Evolutionary conservation across 2,329 filamentous ascomycete species (phyloP), one percentile per base, ranked within the genome.

Genomic region (Chaetomiaceae sp.): DNA sequence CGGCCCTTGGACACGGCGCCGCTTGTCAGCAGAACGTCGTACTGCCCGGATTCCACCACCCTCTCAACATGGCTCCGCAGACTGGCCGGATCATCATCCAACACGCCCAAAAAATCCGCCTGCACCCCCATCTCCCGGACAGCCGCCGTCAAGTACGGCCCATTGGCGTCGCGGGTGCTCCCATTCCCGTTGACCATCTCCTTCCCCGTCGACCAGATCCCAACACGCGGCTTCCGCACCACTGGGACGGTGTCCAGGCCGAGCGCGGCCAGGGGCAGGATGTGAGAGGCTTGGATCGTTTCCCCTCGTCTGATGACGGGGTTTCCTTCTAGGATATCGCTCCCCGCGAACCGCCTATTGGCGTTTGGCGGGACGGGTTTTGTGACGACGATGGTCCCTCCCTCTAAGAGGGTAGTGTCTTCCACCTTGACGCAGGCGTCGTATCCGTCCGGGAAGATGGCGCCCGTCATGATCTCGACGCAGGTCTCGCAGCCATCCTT

Each of bases 401-500:
- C 38, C 15, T 36, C 27, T 14, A 40, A 25, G 12, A 42, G 15
- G 4, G 38, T 33, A 3, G 51, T 34, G 40, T 53, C 54, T 29
- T 56, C 56, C 6, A 51, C 19, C 11, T 47, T 51, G 39, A 60
- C 47, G 27, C 53, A 56, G 4, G 55, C 58, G 19, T 60, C 58
- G 23, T 54, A 47, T 4, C 29, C 19, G 2, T 38, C 20, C 3
- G 66, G 65, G 45, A 68, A 68, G 6, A 53, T 56, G 2, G 63
- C 65, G 12, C 66, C 66, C 3, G 64, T 67, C 64, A 66, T 67
- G 31, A 68, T 65, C 51, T 67, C 63, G 22, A 65, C 58, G 38
- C 65, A 68, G 17, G n/a, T 17, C 2, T 20, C 1, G 6, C 17
- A 1, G n/a, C 11, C 17, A 4, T 20, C 2, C 8, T 11, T 6